Evolutionary conservation across 306 rosid species (phyloP), one percentile per base, ranked within the genome.

Genomic region (Biancaea sappan): DNA sequence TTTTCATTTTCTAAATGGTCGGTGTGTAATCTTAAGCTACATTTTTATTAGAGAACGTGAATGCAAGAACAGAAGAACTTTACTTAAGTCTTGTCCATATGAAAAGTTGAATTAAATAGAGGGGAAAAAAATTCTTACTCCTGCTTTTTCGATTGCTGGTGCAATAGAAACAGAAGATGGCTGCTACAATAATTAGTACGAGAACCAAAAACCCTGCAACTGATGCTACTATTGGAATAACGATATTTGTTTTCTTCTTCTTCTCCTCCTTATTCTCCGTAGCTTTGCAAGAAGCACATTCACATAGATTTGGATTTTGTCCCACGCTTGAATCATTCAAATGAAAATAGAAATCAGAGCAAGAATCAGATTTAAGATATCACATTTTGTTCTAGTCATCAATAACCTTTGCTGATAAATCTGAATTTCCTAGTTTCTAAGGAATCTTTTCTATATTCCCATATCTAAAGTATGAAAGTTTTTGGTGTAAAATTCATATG

Each of bases 211-310:
- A 15, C 66, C 84, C 96, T 40, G 80, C 79, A 50, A 75, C 44
- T 50, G 86, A 57, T 61, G 92, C 89, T 67, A 66, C 76, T 32
- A 83, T 14, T 2, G 81, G 86, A 77, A 79, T 12, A 8, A 84
- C 58, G 11, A 76, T 7, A 62, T 64, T 83, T 0, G 21, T 71
- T 10, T 75, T 81, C 46, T 72, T 67, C 56, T 52, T 73, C 46
- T 46, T 43, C 10, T 58, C 35, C 8, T 16, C 24, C 4, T 3
- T 5, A 72, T 2, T 50, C 58, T 19, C 35, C 57, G 22, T 6
- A 24, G 58, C 48, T 22, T 66, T 54, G 70, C 89, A 82, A 8
- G 82, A 22, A 52, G 40, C 43, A 2, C 58, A 28, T 63, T 7
- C 59, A 70, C 82, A 80, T 47, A 86, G 86, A 66, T 60, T 13